Percentiles rank a stretch among this genome's conserved stretches.
Evolutionary conservation across 140 eudicot genomes (phyloP).

Genomic region (Cichorium intybus): DNA sequence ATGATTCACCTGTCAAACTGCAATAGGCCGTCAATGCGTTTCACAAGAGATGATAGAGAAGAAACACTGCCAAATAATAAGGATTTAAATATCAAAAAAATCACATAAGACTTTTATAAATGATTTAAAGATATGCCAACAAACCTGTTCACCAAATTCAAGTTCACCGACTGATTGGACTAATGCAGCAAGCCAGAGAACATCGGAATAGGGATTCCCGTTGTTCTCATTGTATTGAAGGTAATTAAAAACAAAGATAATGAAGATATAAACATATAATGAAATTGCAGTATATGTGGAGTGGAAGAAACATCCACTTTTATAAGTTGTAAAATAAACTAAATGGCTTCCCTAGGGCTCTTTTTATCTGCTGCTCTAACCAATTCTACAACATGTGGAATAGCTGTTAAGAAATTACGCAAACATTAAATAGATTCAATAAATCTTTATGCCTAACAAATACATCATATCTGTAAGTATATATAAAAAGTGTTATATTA

Average conservation of each 20-base stretch:
- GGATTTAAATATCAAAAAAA: not conserved
- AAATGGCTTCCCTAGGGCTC: conserved; percentile 98
- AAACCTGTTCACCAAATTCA: conserved; percentile 91
- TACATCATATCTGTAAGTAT: not conserved
- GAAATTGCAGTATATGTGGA: not conserved
- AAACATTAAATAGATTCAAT: conserved; percentile 3
- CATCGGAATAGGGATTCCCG: conserved; percentile 89
- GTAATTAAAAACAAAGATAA: not conserved
- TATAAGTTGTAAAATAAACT: conserved; percentile 80
- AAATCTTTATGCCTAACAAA: not conserved
- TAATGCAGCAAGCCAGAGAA: conserved; percentile 90
- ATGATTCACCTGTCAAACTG: conserved; percentile 87
- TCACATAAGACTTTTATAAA: not conserved
- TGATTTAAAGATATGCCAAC: conserved; percentile 1
- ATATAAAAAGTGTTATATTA: not conserved
- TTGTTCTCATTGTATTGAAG: conserved; percentile 88
- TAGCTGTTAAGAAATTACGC: conserved; percentile 45
- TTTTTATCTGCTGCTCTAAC: conserved; percentile 69
- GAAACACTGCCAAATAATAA: conserved; percentile 49
- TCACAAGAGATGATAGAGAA: conserved; percentile 68
- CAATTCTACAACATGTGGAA: conserved; percentile 88
- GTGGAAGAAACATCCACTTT: conserved; percentile 46
- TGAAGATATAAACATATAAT: not conserved
- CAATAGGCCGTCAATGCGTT: conserved; percentile 83
- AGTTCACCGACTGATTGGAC: conserved; percentile 93